Base-by-base conservation (phyloP, 306 rosid species). In the Medicago ruthenica region DNA sequence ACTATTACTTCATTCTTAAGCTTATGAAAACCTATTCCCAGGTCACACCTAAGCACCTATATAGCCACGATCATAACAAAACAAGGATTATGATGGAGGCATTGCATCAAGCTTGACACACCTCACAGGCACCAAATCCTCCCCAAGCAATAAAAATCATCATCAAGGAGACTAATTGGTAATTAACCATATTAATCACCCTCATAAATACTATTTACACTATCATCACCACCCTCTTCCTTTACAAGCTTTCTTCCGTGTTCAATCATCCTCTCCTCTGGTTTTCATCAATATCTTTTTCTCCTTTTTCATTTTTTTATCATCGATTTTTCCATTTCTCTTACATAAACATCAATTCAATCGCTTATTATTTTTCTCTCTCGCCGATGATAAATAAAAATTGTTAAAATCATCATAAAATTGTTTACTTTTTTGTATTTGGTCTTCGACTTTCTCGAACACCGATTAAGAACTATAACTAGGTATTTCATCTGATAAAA, bases 401-500 rank as follows among this genome's bases (percentile, higher is more conserved):
- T 34, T 9, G 51, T 64, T 71, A 69, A 73, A 51, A 71, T 81
- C 80, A 67, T 59, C 73, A 48, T 40, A 69, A 58, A 0, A 74
- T 83, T 59, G 68, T 63, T 61, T 62, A 9, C 45, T 51, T 71
- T 50, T 71, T 72, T 44, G 47, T 75, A 76, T 69, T 65, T 73
- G 84, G 87, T 86, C 82, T 86, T 85, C 84, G 82, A 76, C 69
- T 63, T 12, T 41, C 59, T 83, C 78, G 83, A 80, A 80, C 85
- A 80, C 85, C 89, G 91, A 88, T 86, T 82, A 67, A 89, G 74
- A 74, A 80, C 86, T 78, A 15, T 76, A 45, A 81, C 83, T 86
- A 83, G 95, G 95, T 89, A 85, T 86, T 64, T 71, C 40, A 75
- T 54, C 74, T 6, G 16, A 22, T 53, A 39, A 22, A 71, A 63